Conservation (phyloP, 1,284 basidiomycete species). For the Cryptococcus jaspeensis region DNA sequence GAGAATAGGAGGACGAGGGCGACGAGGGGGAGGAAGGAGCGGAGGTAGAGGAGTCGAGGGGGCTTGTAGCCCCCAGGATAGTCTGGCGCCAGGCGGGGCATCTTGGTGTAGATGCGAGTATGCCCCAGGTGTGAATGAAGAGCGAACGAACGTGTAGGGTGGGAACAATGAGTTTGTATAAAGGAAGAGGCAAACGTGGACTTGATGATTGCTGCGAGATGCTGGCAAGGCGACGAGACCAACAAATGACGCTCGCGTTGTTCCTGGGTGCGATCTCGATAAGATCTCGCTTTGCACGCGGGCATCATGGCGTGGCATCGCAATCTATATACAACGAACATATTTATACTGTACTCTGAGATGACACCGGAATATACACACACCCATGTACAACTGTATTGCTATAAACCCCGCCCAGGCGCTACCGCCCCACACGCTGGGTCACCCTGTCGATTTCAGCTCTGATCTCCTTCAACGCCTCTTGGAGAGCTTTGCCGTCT, state of each 20-base stretch:
- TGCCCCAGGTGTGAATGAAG: neutral
- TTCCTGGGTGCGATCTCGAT: too few relatives aligned
- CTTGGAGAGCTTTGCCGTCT: slow-evolving; percentile 73
- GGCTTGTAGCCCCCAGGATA: slow-evolving; percentile 23
- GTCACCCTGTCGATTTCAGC: slow-evolving; percentile 70
- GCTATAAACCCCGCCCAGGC: neutral
- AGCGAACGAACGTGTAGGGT: neutral
- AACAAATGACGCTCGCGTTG: too few relatives aligned
- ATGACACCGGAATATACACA: neutral
- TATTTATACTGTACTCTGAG: neutral
- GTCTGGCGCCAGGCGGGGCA: slow-evolving; percentile 25
- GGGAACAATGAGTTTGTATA: neutral
- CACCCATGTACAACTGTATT: neutral
- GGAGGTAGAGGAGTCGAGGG: slow-evolving; percentile 30
- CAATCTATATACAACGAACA: too few relatives aligned
- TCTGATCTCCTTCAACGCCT: slow-evolving; percentile 73
- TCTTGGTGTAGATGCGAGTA: neutral
- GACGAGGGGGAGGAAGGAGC: slow-evolving; percentile 53
- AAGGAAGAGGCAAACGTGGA: neutral
- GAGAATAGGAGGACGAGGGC: slow-evolving; percentile 65
- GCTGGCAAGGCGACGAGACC: too few relatives aligned
- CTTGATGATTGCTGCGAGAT: neutral
- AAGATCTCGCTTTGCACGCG: too few relatives aligned
- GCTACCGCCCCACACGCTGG: slow-evolving; percentile 14
- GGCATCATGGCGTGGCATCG: too few relatives aligned